Evolutionary conservation across 208 protist species (phyloP).

Genomic region (Naegleria fowleri): DNA sequence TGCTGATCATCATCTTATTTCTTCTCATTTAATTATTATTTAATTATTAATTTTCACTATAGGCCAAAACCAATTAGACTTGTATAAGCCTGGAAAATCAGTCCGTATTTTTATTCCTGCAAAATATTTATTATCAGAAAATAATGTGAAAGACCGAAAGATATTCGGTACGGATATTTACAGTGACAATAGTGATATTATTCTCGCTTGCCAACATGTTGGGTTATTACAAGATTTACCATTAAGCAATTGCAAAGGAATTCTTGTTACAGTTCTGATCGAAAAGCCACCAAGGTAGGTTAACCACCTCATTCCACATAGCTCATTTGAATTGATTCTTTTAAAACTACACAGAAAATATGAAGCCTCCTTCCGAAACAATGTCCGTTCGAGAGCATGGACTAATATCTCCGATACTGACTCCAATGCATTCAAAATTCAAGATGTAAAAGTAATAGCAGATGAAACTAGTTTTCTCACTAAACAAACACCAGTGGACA

Average conservation of each 20-base stretch:
- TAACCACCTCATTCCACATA: too few relatives aligned
- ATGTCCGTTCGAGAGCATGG: slow-evolving; percentile 3
- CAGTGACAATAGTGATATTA: slow-evolving; percentile 11
- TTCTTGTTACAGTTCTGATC: slow-evolving; percentile 11
- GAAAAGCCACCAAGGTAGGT: slow-evolving; percentile 8
- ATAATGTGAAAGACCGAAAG: neutral
- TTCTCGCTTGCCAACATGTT: slow-evolving; percentile 10
- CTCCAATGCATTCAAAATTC: neutral
- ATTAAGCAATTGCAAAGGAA: neutral
- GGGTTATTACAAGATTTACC: neutral
- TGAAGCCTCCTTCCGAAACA: slow-evolving; percentile 12
- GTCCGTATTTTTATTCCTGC: neutral
- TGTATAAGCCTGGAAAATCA: neutral
- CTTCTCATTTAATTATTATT: neutral
- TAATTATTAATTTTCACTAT: neutral
- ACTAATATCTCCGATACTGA: neutral
- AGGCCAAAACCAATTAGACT: neutral
- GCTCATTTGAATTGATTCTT: neutral
- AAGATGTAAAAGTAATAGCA: neutral
- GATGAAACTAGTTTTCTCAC: neutral
- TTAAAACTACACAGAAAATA: neutral
- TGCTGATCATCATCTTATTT: too few relatives aligned
- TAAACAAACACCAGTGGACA: neutral
- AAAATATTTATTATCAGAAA: slow-evolving; percentile 7
- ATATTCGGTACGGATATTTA: slow-evolving; percentile 18